A percentile compares a stretch with the other conserved stretches of the same genome.
These are phyloP conservation scores for Starmerella floricola DNA, from an alignment of 805 yeast genomes.

Conservation along the genomic window DNA sequence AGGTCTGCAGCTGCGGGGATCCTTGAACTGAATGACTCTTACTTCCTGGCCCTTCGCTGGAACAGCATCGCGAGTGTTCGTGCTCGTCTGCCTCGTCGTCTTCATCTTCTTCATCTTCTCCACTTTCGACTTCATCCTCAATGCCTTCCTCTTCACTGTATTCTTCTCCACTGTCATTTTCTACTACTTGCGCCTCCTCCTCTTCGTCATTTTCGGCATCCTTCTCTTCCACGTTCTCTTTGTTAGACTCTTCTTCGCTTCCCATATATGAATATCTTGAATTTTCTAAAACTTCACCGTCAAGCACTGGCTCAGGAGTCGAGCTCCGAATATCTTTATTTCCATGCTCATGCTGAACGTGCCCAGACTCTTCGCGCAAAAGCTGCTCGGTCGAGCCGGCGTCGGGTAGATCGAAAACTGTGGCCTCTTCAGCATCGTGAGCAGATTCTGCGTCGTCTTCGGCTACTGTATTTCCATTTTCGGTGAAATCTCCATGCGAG, in stretches of 20 bases:
- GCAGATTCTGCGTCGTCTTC: background rate
- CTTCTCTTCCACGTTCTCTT: constrained; percentile 11
- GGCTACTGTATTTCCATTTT: background rate
- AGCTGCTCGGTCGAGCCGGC: background rate
- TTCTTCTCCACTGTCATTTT: constrained; percentile 6
- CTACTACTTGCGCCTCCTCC: constrained; percentile 16
- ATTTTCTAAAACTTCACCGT: background rate
- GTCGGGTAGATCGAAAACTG: background rate
- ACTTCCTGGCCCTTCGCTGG: background rate
- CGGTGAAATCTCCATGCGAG: too few relatives aligned
- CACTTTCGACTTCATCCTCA: background rate
- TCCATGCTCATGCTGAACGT: too few relatives aligned
- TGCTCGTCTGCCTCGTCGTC: background rate
- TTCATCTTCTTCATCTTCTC: background rate
- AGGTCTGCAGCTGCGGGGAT: too few relatives aligned
- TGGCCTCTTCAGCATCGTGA: background rate
- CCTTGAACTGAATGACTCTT: too few relatives aligned
- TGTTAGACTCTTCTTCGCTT: too few relatives aligned
- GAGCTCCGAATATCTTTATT: too few relatives aligned
- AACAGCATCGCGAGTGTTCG: too few relatives aligned
- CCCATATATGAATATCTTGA: too few relatives aligned
- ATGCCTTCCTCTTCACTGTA: constrained; percentile 10
- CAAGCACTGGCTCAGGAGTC: too few relatives aligned
- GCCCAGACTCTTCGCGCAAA: too few relatives aligned
- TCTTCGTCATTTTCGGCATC: constrained; percentile 12